phyloP scores from a whole-genome alignment of 192 early-diverging fungal genomes.

The Mortierella alpina region DNA sequence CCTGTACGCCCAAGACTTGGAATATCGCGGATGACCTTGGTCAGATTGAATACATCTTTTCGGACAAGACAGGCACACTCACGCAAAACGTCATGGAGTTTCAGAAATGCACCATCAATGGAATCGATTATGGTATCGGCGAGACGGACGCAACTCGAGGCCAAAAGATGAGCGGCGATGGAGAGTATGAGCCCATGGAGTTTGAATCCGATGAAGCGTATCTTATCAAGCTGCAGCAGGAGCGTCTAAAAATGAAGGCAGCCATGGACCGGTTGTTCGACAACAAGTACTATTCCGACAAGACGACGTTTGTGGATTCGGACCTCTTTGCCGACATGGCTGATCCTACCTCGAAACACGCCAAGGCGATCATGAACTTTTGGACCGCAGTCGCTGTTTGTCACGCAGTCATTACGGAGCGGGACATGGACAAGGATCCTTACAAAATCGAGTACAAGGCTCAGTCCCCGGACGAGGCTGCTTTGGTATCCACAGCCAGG shows the following conservation, averaged over 20 bases:
- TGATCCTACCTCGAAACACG: constrained; percentile 63
- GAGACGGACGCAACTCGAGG: constrained; percentile 65
- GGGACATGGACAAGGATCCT: constrained; percentile 58
- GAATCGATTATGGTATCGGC: constrained; percentile 81
- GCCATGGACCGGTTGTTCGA: constrained; percentile 66
- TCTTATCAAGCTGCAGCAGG: constrained; percentile 45
- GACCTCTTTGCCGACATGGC: constrained; percentile 72
- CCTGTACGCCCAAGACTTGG: constrained; percentile 90
- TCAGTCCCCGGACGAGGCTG: constrained; percentile 95
- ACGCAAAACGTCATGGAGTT: constrained; percentile 98
- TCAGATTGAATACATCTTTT: constrained; percentile 96
- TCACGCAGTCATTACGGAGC: constrained; percentile 85
- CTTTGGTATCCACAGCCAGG: constrained; percentile 87
- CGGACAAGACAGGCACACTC: constrained; percentile 97
- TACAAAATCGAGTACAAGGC: constrained; percentile 85
- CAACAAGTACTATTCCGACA: constrained; percentile 71
- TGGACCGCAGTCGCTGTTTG: constrained; percentile 88
- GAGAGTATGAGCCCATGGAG: constrained; percentile 43
- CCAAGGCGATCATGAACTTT: constrained; percentile 78
- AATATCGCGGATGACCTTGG: constrained; percentile 93
- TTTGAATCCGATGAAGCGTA: constrained; percentile 45
- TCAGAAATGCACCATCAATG: constrained; percentile 89
- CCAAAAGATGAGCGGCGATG: constrained; percentile 50
- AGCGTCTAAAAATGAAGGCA: constrained; percentile 65
- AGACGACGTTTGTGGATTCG: constrained; percentile 78